These are phyloP conservation scores for Odonthalia washingtoniensis DNA, from an alignment of 31 red algal genomes.

Conservation along the genomic window DNA sequence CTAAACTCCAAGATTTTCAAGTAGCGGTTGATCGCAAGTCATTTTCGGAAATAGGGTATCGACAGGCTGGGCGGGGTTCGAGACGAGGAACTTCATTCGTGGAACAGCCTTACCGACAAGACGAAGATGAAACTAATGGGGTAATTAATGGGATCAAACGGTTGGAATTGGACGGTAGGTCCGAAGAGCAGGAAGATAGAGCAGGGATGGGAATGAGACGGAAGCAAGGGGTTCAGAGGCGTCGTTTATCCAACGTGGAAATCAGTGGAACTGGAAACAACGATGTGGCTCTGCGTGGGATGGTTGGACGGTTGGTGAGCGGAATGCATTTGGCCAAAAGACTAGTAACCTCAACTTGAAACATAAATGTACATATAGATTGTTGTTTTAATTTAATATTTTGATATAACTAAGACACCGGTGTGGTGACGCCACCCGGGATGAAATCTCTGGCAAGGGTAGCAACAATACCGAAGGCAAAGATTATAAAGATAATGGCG, in stretches of 20 bases:
- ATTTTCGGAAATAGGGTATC: conserved; percentile 54
- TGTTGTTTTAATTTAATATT: not conserved
- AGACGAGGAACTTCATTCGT: conserved; percentile 21
- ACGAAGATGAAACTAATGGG: not conserved
- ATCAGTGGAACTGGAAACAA: conserved; percentile 12
- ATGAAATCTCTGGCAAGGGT: conserved; percentile 75
- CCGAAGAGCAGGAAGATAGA: not conserved
- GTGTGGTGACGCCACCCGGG: conserved; percentile 70
- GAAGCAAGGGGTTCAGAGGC: not conserved
- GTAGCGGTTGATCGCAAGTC: conserved; percentile 47
- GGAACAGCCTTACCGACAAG: not conserved
- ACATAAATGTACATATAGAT: not conserved
- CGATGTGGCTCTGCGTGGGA: conserved; percentile 39
- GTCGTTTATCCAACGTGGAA: conserved; percentile 48
- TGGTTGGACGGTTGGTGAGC: conserved; percentile 59
- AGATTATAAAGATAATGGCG: conserved; percentile 68
- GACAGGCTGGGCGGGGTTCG: not conserved
- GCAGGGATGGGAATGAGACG: not conserved
- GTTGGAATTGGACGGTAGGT: too few relatives aligned
- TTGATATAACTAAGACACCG: not conserved
- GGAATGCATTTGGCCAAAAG: conserved; percentile 55
- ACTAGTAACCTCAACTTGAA: conserved; percentile 36
- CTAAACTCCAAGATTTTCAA: conserved; percentile 66
- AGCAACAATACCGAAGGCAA: conserved; percentile 59
- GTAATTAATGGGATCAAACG: not conserved